Base-by-base conservation (phyloP, 1,139 yeast species). In the Lodderomyces beijingensis region DNA sequence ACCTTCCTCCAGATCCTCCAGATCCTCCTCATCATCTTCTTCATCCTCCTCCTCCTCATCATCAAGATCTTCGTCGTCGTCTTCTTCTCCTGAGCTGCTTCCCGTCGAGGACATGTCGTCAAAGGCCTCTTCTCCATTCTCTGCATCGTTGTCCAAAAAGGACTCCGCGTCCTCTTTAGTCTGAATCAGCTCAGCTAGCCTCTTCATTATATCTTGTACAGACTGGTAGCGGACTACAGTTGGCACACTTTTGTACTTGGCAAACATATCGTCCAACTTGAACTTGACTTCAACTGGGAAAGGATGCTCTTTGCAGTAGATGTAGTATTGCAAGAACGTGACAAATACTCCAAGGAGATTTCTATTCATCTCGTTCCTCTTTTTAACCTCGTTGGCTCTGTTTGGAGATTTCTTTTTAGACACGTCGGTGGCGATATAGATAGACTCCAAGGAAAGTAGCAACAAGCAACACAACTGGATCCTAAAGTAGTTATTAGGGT, bases 271-370 rank as follows among this genome's bases (percentile, higher is more conserved):
- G 20, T 53, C 54, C n/a, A 84, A 48, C 30, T 63, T 69, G 44
- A 77, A 78, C 34, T 73, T 73, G 4, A 76, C 58, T 30, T 85
- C 95, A 43, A 72, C 62, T 0, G 95, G 89, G 21, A 85, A 36
- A 1, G 86, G 85, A 30, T 62, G 69, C 6, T 56, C 56, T 49
- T 88, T 88, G 31, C 84, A 73, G 50, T 69, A 74, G n/a, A 75
- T 56, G 48, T 86, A 88, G 50, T 76, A 87, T 47, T 87, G 94
- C 41, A 87, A 79, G 45, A 78, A 81, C 13, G 70, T 66, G 42
- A 82, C 47, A 41, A 82, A 74, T 3, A 70, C 52, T 5, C 59
- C 58, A 18, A 80, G 42, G 28, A 65, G 38, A 8, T 54, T 56
- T 36, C 53, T 41, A 30, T 44, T 41, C 3, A 38, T 26, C 12